Conservation (phyloP, 2,329 filamentous ascomycete genomes). For the Microascus cirrosus region DNA sequence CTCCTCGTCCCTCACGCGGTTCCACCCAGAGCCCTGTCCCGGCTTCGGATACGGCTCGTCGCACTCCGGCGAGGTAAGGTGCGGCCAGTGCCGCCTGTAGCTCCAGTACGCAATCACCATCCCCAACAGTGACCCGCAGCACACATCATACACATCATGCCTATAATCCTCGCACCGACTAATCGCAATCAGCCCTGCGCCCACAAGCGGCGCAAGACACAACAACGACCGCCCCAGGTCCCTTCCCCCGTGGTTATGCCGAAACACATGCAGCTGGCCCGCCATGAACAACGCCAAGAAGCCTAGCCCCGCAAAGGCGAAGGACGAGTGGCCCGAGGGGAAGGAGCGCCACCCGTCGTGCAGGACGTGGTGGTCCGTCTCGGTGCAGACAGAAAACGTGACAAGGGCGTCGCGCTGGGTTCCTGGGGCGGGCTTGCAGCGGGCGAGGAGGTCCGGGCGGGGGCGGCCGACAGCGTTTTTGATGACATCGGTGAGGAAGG, state of each 20-base stretch:
- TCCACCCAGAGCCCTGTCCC: constrained; percentile 20
- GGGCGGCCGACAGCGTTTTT: constrained; percentile 82
- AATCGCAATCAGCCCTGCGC: constrained; percentile 57
- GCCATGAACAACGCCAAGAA: constrained; percentile 62
- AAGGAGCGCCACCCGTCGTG: constrained; percentile 82
- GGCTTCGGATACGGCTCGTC: constrained; percentile 45
- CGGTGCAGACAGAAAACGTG: constrained; percentile 60
- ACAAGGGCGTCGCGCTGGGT: constrained; percentile 43
- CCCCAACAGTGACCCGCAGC: constrained; percentile 48
- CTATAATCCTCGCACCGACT: constrained; percentile 60
- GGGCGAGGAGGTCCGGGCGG: constrained; percentile 50
- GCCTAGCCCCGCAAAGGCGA: constrained; percentile 68
- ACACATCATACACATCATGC: constrained; percentile 61
- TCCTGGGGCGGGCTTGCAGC: constrained; percentile 58
- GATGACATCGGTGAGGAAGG: constrained; percentile 78
- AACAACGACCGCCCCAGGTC: constrained; percentile 46
- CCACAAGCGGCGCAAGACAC: constrained; percentile 47
- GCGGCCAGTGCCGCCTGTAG: constrained; percentile 54
- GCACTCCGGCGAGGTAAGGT: constrained; percentile 37
- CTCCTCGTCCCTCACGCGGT: constrained; percentile 42
- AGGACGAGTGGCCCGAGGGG: constrained; percentile 69
- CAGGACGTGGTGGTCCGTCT: constrained; percentile 54
- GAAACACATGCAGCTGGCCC: constrained; percentile 52
- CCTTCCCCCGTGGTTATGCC: constrained; percentile 27
- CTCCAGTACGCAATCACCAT: constrained; percentile 52